Percentiles rank a stretch among this genome's conserved stretches.
Evolutionary conservation across 768 basidiomycete genomes (phyloP).

Genomic region (Mycena vitilis): DNA sequence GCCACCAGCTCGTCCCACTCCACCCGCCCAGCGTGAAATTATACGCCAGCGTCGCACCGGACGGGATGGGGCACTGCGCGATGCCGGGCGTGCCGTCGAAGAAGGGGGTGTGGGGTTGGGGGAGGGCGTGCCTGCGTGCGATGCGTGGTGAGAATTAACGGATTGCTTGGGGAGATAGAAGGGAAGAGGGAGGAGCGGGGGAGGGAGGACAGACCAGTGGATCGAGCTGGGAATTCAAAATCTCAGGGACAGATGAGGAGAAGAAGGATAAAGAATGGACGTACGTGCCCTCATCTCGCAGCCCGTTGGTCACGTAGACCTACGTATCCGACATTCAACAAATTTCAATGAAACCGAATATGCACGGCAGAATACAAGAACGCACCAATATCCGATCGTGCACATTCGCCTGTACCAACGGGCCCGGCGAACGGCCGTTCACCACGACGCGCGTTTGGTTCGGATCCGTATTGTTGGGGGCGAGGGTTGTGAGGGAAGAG

Average conservation of each 20-base stretch:
- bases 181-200: too few relatives aligned
- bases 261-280: constrained; percentile 14
- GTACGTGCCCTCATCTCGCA: constrained; percentile 45
- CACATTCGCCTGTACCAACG: constrained; percentile 51
- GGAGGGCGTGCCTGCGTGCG: constrained; percentile 41
- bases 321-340: background rate
- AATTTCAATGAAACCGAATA: too few relatives aligned
- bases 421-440: constrained; percentile 56
- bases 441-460: constrained; percentile 58
- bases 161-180: too few relatives aligned
- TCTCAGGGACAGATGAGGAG: too few relatives aligned
- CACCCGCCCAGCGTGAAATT: constrained; percentile 57
- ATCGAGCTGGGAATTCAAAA: constrained; percentile 38
- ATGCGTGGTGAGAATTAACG: too few relatives aligned
- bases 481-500: constrained; percentile 47
- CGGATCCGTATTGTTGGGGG: constrained; percentile 43
- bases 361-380: too few relatives aligned
- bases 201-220: constrained; percentile 38
- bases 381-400: constrained; percentile 47
- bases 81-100: constrained; percentile 61
- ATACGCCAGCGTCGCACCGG: constrained; percentile 53
- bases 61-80: constrained; percentile 66
- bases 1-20: constrained; percentile 63
- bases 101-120: constrained; percentile 53
- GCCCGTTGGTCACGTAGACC: constrained; percentile 48